Evolutionary conservation across 768 basidiomycete genomes (phyloP), one percentile per base, ranked within the genome.

Genomic region (Mycena pura): DNA sequence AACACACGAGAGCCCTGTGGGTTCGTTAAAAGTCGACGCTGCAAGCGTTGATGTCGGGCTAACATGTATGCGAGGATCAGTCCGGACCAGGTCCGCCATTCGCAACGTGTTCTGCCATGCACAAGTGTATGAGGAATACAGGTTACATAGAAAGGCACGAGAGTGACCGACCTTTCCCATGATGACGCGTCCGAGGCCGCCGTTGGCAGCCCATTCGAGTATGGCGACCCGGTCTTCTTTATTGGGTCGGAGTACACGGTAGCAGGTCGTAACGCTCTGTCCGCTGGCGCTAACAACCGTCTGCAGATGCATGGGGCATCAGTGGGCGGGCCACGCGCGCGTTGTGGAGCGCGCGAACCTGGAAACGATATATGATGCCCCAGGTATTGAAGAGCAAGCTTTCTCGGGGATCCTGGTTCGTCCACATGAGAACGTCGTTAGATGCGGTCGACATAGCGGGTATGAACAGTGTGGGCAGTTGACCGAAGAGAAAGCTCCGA

Each of bases 191-290:
- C 92, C 92, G 49, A 94, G 87, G 57, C 90, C 88, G 62, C 92
- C 92, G 66, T 86, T 92, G 46, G 88, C 79, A 56, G 90, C 84
- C 92, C 92, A 95, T 75, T 95, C 93, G 52, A 94, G 85, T 78
- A 88, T 92, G 65, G 92, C 92, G 70, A 93, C 88, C 43, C 91
- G 88, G 73, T 95, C 92, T 78, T 93, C 92, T 72, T 90, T 92
- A 78, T 89, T 91, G 59, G 89, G 82, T 49, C 92, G 89, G 69
- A 91, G 88, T n/a, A 89, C 78, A 59, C 90, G 87, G 86, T 85
- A 92, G 57, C 94, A 79, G 21, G 90, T 92, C 22, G 92, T 93
- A 54, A 89, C 82, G 67, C 83, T 89, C 70, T 86, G 84, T 22
- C 90, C 91, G 65, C 77, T 88, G 60, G 80, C 76, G 68, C 75